These are phyloP conservation scores for Bisporella sp. DNA, from an alignment of 2,329 filamentous ascomycete genomes.

Conservation along the genomic window DNA sequence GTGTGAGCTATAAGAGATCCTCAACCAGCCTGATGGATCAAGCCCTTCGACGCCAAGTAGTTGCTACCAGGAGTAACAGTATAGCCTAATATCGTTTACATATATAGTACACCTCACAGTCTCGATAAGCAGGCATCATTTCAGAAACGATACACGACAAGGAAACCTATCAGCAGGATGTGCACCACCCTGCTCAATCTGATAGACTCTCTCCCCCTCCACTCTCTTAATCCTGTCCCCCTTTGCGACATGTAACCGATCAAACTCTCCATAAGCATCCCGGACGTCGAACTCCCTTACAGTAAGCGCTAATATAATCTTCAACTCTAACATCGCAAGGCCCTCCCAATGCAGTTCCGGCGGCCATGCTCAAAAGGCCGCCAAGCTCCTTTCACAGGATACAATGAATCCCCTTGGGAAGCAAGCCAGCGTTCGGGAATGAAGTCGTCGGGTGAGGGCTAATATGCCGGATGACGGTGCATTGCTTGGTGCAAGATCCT, in stretches of 20 bases:
- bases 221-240: constrained; percentile 5
- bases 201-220: constrained; percentile 14
- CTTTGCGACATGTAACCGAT: constrained; percentile 8
- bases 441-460: constrained; percentile 37
- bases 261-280: constrained; percentile 15
- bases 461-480: constrained; percentile 35
- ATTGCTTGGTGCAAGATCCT: constrained; percentile 11
- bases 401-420: constrained; percentile 29
- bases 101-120: too few species aligned
- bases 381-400: constrained; percentile 35
- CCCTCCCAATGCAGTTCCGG: constrained; percentile 49
- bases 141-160: background rate
- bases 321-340: constrained; percentile 42
- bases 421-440: constrained; percentile 41
- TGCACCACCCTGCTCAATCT: constrained; percentile 11
- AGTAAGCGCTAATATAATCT: constrained; percentile 39
- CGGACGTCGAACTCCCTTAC: constrained; percentile 26
- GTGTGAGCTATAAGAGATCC: too few species aligned
- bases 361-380: constrained; percentile 49
- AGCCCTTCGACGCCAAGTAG: too few species aligned
- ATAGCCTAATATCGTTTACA: too few species aligned
- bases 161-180: constrained; percentile 17
- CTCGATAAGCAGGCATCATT: too few species aligned
- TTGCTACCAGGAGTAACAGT: too few species aligned
- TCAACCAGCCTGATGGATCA: too few species aligned